Conservation (phyloP, 2,329 filamentous ascomycete species). For the Colletotrichum eremochloae region DNA sequence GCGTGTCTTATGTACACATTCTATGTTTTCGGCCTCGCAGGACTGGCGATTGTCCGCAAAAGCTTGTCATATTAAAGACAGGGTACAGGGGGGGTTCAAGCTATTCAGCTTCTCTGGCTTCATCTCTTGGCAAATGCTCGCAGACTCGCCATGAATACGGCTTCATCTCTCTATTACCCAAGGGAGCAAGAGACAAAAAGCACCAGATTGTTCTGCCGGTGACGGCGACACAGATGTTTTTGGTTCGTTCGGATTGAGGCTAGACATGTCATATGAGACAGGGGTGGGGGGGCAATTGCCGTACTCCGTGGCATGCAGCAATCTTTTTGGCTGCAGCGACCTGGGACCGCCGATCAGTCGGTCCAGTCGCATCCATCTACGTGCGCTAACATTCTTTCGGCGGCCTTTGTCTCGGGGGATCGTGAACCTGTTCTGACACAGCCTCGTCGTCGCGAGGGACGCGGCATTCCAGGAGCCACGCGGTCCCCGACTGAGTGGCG, state of each 20-base stretch:
- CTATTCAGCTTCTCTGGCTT: not conserved
- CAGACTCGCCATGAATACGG: not conserved
- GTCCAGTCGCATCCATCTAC: not conserved
- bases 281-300: not conserved
- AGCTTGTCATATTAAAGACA: no score
- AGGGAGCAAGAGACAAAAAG: not conserved
- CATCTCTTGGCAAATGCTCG: not conserved
- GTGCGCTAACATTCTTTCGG: not conserved
- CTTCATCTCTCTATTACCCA: not conserved
- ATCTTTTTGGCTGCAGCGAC: not conserved
- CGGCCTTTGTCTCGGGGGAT: not conserved
- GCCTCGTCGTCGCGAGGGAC: no score
- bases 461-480: not conserved
- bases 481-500: not conserved
- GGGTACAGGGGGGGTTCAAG: not conserved
- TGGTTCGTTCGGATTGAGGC: not conserved
- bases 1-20: not conserved
- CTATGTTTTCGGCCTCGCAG: not conserved
- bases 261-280: not conserved
- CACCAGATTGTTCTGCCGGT: not conserved
- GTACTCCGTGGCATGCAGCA: not conserved
- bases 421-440: not conserved
- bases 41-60: no score
- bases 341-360: not conserved
- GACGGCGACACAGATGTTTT: not conserved